Percentiles rank a stretch among this genome's conserved stretches.
These are phyloP conservation scores for Ganoderma meredithae DNA, from an alignment of 1,284 basidiomycete species.

Conservation along the genomic window DNA sequence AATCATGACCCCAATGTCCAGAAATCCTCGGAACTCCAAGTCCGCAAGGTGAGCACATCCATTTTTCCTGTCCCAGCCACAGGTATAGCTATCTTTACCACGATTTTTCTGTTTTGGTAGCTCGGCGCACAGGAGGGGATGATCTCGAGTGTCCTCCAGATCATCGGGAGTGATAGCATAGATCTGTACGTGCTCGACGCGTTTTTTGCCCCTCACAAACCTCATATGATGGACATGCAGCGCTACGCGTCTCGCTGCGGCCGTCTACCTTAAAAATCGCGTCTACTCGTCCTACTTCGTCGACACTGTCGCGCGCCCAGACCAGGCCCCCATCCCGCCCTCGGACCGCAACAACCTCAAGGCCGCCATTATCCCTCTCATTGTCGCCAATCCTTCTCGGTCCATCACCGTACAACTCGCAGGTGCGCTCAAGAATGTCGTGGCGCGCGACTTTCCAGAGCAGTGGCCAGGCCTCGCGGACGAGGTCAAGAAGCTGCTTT, in stretches of 20 bases:
- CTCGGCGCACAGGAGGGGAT: slow-evolving; percentile 81
- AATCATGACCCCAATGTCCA: slow-evolving; percentile 87
- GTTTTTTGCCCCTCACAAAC: slow-evolving; percentile 37
- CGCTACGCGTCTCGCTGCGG: slow-evolving; percentile 79
- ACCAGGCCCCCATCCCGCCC: slow-evolving; percentile 64
- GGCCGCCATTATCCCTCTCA: slow-evolving; percentile 68
- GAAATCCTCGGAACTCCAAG: slow-evolving; percentile 82
- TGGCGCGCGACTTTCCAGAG: slow-evolving; percentile 78
- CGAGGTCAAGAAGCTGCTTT: slow-evolving; percentile 68
- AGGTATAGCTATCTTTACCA: slow-evolving; percentile 13
- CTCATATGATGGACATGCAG: slow-evolving; percentile 46
- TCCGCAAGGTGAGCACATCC: slow-evolving; percentile 69
- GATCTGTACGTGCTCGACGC: slow-evolving; percentile 72
- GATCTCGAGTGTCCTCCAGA: slow-evolving; percentile 80
- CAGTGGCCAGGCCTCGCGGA: slow-evolving; percentile 73
- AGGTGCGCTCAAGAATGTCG: slow-evolving; percentile 72
- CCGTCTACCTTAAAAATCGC: slow-evolving; percentile 89
- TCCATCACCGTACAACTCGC: slow-evolving; percentile 78
- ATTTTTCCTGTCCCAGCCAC: not conserved
- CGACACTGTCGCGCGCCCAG: slow-evolving; percentile 58
- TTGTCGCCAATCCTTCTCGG: slow-evolving; percentile 72
- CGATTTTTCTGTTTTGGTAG: slow-evolving; percentile 47
- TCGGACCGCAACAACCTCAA: slow-evolving; percentile 78
- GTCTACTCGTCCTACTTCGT: slow-evolving; percentile 68
- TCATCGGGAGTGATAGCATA: slow-evolving; percentile 77